Conservation (phyloP, 176 grass and related monocot genomes). For the Eragrostis nindensis region DNA sequence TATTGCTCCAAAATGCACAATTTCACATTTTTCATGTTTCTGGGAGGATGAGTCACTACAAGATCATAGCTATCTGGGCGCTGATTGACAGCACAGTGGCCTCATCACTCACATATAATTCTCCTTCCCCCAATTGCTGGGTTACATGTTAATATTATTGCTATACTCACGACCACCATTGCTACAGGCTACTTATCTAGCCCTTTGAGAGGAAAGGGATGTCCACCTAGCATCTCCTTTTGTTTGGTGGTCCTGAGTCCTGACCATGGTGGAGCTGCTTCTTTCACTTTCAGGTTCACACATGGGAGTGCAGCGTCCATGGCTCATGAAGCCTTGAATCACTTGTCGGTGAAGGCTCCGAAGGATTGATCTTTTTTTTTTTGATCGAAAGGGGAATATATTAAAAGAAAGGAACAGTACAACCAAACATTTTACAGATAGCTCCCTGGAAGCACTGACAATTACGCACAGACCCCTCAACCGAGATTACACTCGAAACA, state of each 20-base stretch:
- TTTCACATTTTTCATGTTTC: conserved; percentile 18
- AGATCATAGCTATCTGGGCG: conserved; percentile 6
- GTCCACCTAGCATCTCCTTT: conserved; percentile 25
- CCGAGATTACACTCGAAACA: no score
- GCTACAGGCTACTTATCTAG: conserved; percentile 35
- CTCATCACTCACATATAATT: not conserved
- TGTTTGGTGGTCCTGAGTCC: conserved; percentile 27
- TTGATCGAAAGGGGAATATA: no score
- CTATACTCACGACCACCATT: not conserved
- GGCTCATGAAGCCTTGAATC: not conserved
- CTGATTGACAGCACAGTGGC: not conserved
- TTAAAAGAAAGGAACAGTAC: no score
- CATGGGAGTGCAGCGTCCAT: conserved; percentile 7
- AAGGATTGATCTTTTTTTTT: no score
- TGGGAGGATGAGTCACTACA: conserved; percentile 23
- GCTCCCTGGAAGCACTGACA: no score
- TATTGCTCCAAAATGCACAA: not conserved
- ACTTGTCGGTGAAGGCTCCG: not conserved
- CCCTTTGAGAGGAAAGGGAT: conserved; percentile 47
- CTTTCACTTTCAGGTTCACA: conserved; percentile 51
- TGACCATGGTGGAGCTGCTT: conserved; percentile 40
- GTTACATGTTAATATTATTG: conserved; percentile 4
- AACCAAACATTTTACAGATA: no score
- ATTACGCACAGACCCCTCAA: no score
- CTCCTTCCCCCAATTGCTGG: conserved; percentile 4